Evolutionary conservation across 2,329 filamentous ascomycete species (phyloP).

Genomic region (Beauveria varroae): DNA sequence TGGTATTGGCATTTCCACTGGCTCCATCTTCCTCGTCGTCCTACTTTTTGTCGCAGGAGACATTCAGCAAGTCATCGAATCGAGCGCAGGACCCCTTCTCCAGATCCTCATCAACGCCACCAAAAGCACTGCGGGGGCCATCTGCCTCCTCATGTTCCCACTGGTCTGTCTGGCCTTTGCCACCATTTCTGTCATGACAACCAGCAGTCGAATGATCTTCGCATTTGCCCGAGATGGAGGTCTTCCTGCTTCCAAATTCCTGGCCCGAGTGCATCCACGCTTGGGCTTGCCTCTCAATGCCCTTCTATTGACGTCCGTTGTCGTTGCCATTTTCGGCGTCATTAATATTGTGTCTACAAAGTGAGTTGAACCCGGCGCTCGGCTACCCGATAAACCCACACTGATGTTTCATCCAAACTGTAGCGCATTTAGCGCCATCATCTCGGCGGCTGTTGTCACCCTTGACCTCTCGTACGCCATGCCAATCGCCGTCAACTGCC

Average conservation of each 20-base stretch:
- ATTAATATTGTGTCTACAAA: conserved; percentile 60
- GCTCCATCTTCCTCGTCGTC: conserved; percentile 54
- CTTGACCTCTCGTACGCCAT: conserved; percentile 68
- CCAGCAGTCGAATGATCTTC: conserved; percentile 57
- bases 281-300: conserved; percentile 61
- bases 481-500: conserved; percentile 61
- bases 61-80: conserved; percentile 46
- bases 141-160: conserved; percentile 61
- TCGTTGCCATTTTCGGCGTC: conserved; percentile 60
- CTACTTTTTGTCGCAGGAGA: conserved; percentile 58
- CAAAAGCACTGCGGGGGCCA: conserved; percentile 49
- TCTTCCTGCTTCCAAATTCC: conserved; percentile 52
- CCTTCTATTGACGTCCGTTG: conserved; percentile 49
- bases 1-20: conserved; percentile 53
- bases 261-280: conserved; percentile 52
- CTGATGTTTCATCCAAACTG: neutral
- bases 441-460: conserved; percentile 63
- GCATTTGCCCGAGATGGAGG: conserved; percentile 60
- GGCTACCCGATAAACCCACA: neutral
- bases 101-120: conserved; percentile 59
- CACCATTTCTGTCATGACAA: conserved; percentile 57
- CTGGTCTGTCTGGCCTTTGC: conserved; percentile 58
- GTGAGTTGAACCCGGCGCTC: neutral
- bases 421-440: conserved; percentile 63
- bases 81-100: conserved; percentile 49